Conservation (phyloP, 106 monocot genomes). For the Chionographis japonica region DNA sequence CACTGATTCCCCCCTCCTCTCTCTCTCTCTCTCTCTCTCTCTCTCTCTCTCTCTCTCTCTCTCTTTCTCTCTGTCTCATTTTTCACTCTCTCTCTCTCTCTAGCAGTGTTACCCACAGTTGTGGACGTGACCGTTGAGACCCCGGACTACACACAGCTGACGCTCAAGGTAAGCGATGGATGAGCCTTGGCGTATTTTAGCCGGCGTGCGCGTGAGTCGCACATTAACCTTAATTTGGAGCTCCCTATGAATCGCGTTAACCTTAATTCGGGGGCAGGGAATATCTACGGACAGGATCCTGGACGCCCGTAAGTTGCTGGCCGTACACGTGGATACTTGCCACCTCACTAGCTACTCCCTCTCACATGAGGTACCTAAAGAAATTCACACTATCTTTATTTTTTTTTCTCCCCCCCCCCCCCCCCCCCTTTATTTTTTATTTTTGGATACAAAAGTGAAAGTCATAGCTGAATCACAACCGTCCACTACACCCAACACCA, state of each 20-base stretch:
- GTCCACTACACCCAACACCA: no score
- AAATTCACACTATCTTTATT: not conserved
- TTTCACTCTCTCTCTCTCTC: not conserved
- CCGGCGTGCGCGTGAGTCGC: no score
- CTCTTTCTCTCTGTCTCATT: not conserved
- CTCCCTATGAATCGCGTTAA: no score
- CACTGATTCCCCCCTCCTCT: no score
- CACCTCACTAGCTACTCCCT: conserved; percentile 73
- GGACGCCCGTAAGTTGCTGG: conserved; percentile 62
- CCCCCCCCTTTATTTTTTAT: no score
- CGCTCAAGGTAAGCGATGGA: conserved; percentile 64
- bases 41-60: not conserved
- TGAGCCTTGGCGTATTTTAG: no score
- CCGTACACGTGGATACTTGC: conserved; percentile 85
- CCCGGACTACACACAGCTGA: conserved; percentile 77
- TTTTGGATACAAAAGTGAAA: no score
- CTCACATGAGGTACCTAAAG: conserved; percentile 49
- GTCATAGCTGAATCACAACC: no score
- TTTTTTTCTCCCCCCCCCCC: no score
- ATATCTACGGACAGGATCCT: conserved; percentile 82
- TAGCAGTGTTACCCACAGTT: conserved; percentile 73
- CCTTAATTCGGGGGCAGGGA: conserved; percentile 31
- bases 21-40: not conserved
- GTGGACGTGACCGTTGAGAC: conserved; percentile 78
- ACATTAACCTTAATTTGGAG: no score